Evolutionary conservation across 352 stramenopile species (phyloP).

Genomic region (Thalassiosira hispida): DNA sequence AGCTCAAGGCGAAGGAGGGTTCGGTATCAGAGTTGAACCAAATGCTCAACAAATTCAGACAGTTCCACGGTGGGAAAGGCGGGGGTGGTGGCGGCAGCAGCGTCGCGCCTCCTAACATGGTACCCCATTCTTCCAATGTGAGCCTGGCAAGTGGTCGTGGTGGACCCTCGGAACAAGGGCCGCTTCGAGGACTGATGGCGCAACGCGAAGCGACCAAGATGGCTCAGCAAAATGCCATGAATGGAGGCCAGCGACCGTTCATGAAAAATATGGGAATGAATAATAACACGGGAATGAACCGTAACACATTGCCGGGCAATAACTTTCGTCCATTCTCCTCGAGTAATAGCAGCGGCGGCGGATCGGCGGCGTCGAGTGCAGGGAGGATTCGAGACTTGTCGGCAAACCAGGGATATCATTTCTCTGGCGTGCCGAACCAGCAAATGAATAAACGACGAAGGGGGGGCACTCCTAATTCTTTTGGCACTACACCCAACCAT

Average conservation of each 20-base stretch:
- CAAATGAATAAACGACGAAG: conserved; percentile 58
- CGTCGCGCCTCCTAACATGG: conserved; percentile 25
- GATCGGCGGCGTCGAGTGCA: conserved; percentile 42
- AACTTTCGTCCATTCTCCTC: conserved; percentile 55
- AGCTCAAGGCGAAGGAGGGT: conserved; percentile 54
- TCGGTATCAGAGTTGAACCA: conserved; percentile 55
- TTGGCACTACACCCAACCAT: conserved; percentile 21
- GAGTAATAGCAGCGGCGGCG: conserved; percentile 41
- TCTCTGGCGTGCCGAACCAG: conserved; percentile 52
- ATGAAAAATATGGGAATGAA: conserved; percentile 54
- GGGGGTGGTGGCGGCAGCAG: conserved; percentile 12
- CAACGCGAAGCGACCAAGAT: conserved; percentile 49
- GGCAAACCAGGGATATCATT: conserved; percentile 57
- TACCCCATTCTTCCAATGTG: conserved; percentile 39
- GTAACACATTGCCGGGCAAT: conserved; percentile 31
- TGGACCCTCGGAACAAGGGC: conserved; percentile 20
- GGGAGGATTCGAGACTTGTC: conserved; percentile 55
- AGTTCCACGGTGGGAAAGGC: conserved; percentile 38
- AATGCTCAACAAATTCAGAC: conserved; percentile 71
- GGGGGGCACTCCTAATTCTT: conserved; percentile 49
- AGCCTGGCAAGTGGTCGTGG: conserved; percentile 12
- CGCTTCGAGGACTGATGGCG: conserved; percentile 53
- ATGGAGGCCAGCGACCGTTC: conserved; percentile 44
- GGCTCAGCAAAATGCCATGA: conserved; percentile 53
- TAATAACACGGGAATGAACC: conserved; percentile 39